Percentiles rank a stretch among this genome's conserved stretches.
These are phyloP conservation scores for Candida ascalaphidarum DNA, from an alignment of 805 yeast genomes.

Conservation along the genomic window DNA sequence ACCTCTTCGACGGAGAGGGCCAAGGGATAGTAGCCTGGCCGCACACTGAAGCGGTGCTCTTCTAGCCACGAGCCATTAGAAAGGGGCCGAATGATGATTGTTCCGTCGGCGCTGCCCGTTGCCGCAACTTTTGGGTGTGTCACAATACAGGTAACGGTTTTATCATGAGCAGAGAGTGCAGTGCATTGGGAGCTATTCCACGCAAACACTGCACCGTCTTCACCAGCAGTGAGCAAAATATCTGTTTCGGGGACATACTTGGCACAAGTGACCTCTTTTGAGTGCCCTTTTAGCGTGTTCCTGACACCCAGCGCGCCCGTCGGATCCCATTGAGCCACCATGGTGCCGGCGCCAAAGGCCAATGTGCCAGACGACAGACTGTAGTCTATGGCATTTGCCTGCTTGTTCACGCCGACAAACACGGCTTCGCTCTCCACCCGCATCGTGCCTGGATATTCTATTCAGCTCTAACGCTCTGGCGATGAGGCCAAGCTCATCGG, in stretches of 20 bases:
- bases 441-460: too few relatives aligned
- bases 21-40: slow-evolving; percentile 42
- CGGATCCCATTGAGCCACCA: slow-evolving; percentile 67
- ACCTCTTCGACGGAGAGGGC: slow-evolving; percentile 25
- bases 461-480: too few relatives aligned
- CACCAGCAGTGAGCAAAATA: slow-evolving; percentile 52
- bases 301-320: slow-evolving; percentile 38
- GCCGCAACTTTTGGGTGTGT: slow-evolving; percentile 30
- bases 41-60: slow-evolving; percentile 23
- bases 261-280: slow-evolving; percentile 59
- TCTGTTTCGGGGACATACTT: slow-evolving; percentile 37
- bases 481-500: too few relatives aligned
- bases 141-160: slow-evolving; percentile 49
- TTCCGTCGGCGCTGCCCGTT: slow-evolving; percentile 61
- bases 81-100: slow-evolving; percentile 43
- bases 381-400: slow-evolving; percentile 51
- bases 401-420: slow-evolving; percentile 68
- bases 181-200: slow-evolving; percentile 48
- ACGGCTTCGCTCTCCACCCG: too few relatives aligned
- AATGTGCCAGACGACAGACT: slow-evolving; percentile 27
- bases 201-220: slow-evolving; percentile 53
- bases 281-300: slow-evolving; percentile 53
- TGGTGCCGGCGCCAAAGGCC: slow-evolving; percentile 66
- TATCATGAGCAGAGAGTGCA: slow-evolving; percentile 29
- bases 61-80: slow-evolving; percentile 7